A percentile compares a stretch with the other conserved stretches of the same genome.
Conservation (phyloP, 257 asterid species). For the Solanum lycopersicoides region DNA sequence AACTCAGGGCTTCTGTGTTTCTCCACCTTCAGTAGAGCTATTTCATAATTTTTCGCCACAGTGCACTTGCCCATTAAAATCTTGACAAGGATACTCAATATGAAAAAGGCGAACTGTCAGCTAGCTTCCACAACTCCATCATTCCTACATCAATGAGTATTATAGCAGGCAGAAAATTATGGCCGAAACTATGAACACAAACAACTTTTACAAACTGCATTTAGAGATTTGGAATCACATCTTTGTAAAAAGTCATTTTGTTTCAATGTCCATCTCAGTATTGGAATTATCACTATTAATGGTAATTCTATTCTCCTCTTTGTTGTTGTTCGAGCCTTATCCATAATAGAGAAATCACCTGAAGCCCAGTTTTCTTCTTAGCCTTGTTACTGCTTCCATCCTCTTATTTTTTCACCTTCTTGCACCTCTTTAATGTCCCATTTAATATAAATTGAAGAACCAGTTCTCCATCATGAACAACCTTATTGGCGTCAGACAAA, state of each 20-base stretch:
- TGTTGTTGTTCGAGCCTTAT: conserved; percentile 1
- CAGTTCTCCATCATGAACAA: conserved; percentile 13
- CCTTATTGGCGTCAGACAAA: conserved; percentile 29
- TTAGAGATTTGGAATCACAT: neutral
- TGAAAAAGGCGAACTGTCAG: neutral
- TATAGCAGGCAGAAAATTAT: neutral
- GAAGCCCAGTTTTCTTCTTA: conserved; percentile 15
- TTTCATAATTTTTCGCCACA: neutral
- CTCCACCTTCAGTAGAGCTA: neutral
- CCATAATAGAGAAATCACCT: conserved; percentile 1
- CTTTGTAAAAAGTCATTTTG: neutral
- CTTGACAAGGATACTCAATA: neutral
- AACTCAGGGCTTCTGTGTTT: neutral
- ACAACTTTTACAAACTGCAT: neutral
- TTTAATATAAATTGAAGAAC: neutral
- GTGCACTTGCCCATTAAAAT: neutral
- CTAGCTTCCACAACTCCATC: neutral
- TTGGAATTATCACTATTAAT: neutral
- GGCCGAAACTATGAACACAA: neutral
- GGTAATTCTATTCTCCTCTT: neutral
- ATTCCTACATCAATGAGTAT: neutral
- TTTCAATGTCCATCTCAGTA: neutral
- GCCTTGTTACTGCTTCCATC: conserved; percentile 29
- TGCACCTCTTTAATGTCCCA: conserved; percentile 23
- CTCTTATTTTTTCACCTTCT: conserved; percentile 32